Base-by-base conservation (phyloP, 192 early-diverging fungal genomes). In the Neocallimastix lanati region DNA sequence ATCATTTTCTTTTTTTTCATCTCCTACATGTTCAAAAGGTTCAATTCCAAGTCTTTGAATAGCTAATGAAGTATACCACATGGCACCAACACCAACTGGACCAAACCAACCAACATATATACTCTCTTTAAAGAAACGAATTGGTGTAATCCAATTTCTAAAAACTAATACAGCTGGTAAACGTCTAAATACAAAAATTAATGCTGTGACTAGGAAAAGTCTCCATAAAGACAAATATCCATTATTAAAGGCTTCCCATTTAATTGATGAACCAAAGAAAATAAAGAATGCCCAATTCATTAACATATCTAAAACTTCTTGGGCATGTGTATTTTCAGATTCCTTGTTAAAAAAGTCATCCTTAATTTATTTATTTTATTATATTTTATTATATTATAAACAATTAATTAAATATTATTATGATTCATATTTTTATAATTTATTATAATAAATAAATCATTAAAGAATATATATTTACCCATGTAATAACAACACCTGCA, bases 71-170 rank as follows among this genome's bases (percentile, higher is more conserved):
- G 85, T 81, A 80, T 92, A 93, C 77, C 86, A 93, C 13, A 92
- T 37, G 16, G 90, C 89, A 12, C 88, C 84, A 35, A 90, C 92
- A 16, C 92, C 93, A 77, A 97, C 93, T 11, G 95, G 95, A 0
- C 95, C 96, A 81, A 97, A 97, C 93, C 93, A 97, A 14, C 95
- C 94, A 14, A 90, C 91, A 82, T 95, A 95, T 7, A 85, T 0
- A 93, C 93, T 78, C 96, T 93, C 28, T 89, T 88, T 82, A 88
- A 90, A 1, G 86, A 92, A 77, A 79, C 67, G 28, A 78, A 38
- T 81, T 50, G 33, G n/a, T 76, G 82, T 38, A 4, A 28, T 30
- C 27, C 78, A 38, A 79, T 28, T 58, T 58, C 33, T 38, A 67
- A 30, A 79, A 4, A 28, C 28, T 67, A 28, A 28, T 29, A 29